phyloP scores from a whole-genome alignment of 2,329 filamentous ascomycete species.

The Pseudovirgaria hyperparasitica region DNA sequence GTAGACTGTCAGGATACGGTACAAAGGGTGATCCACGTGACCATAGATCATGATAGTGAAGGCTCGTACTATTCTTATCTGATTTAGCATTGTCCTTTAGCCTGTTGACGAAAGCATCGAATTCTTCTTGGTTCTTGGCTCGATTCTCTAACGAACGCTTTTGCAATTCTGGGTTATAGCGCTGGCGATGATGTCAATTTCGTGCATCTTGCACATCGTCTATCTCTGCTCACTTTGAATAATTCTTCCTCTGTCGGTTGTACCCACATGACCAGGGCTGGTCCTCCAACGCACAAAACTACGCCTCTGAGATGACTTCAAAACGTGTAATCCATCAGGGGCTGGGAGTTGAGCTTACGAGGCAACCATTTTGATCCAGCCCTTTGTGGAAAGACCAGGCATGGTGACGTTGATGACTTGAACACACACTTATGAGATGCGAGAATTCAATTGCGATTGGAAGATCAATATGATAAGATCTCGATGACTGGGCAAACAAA shows the following conservation, averaged over 20 bases:
- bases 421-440: too few species aligned
- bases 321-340: conserved; percentile 2
- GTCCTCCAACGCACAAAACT: conserved; percentile 67
- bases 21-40: conserved; percentile 1
- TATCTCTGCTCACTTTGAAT: conserved; percentile 42
- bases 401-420: conserved; percentile 29
- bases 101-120: conserved; percentile 72
- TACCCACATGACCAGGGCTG: conserved; percentile 67
- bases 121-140: conserved; percentile 66
- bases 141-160: conserved; percentile 72
- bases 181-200: conserved; percentile 28
- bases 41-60: neutral
- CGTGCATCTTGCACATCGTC: conserved; percentile 1
- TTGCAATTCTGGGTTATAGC: conserved; percentile 91
- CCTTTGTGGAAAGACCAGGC: conserved; percentile 29
- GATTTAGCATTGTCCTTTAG: conserved; percentile 85
- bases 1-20: conserved; percentile 7
- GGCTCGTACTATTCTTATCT: conserved; percentile 69
- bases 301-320: conserved; percentile 44
- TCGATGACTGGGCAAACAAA: too few species aligned
- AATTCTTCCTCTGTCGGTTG: conserved; percentile 84
- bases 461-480: conserved; percentile 8
- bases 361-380: conserved; percentile 55
- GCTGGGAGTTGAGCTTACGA: conserved; percentile 40
- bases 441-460: neutral